Conservation (phyloP, 2,329 filamentous ascomycete genomes). For the Pseudopyricularia javanii region DNA sequence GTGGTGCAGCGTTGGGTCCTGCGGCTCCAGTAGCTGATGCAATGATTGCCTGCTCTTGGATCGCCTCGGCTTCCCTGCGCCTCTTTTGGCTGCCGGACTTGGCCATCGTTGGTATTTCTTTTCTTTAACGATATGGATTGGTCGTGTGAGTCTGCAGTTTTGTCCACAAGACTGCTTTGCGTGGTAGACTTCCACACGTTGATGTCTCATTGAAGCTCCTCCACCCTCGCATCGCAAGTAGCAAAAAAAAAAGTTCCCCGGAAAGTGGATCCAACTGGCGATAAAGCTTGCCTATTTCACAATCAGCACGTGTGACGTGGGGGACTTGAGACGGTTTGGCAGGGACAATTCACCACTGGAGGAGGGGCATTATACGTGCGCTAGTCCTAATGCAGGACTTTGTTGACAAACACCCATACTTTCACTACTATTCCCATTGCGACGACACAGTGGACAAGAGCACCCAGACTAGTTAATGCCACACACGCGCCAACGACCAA, state of each 20-base stretch:
- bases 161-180: neutral
- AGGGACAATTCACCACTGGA: neutral
- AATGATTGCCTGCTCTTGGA: slow-evolving; percentile 10
- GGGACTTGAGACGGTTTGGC: neutral
- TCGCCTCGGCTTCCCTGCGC: slow-evolving; percentile 20
- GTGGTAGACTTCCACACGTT: neutral
- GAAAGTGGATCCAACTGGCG: neutral
- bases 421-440: neutral
- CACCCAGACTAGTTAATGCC: no score
- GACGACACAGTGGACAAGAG: neutral
- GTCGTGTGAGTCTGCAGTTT: neutral
- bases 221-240: neutral
- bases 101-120: slow-evolving; percentile 8
- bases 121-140: neutral
- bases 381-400: slow-evolving; percentile 1
- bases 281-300: neutral
- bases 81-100: slow-evolving; percentile 19
- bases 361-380: neutral
- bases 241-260: neutral
- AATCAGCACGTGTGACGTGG: slow-evolving; percentile 2
- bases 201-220: neutral
- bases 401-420: slow-evolving; percentile 2
- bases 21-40: neutral
- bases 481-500: no score
- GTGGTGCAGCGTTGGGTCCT: slow-evolving; percentile 14